Base-by-base conservation (phyloP, 179 eudicot genomes). In the Actinidia arguta region DNA sequence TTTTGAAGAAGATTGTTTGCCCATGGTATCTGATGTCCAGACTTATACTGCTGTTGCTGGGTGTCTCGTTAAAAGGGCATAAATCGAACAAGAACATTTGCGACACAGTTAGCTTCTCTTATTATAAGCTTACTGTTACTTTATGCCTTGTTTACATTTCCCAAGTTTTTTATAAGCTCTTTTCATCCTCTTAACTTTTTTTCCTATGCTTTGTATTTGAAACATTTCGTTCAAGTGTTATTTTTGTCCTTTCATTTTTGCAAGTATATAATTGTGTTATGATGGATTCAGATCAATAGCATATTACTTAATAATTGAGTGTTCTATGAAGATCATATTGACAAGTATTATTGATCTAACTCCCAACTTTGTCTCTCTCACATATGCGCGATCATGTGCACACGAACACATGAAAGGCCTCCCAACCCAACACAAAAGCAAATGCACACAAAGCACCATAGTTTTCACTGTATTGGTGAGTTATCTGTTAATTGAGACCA, bases 1-100 rank as follows among this genome's bases (percentile, higher is more conserved):
- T n/a, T n/a, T n/a, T n/a, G n/a, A n/a, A n/a, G n/a, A n/a, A n/a
- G n/a, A n/a, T n/a, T 50, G 14, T 71, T 12, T 86, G 92, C 89
- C 91, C 81, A 36, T 83, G 90, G 92, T 90, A 90, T 90, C 92
- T 90, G 71, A 82, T 88, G 91, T 80, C 85, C 87, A 67, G 91
- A 82, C 17, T 79, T 79, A 8, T n/a, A 51, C 47, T 0, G n/a
- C 59, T 31, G 85, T 90, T 76, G 82, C 87, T 90, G 88, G 89
- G 82, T 81, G 83, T 82, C 84, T 88, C 88, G 91, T 90, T 81
- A 25, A 47, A 62, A 56, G 83, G 92, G 91, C 88, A 85, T 10
- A 85, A 44, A 86, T 70, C 9, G 20, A 70, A 76, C 58, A 20
- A 59, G 59, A 80, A 76, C 88, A 87, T 75, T 75, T 88, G 92